These are phyloP conservation scores for Rhodosorus marinus DNA, from an alignment of 23 red algal genomes.

Conservation along the genomic window DNA sequence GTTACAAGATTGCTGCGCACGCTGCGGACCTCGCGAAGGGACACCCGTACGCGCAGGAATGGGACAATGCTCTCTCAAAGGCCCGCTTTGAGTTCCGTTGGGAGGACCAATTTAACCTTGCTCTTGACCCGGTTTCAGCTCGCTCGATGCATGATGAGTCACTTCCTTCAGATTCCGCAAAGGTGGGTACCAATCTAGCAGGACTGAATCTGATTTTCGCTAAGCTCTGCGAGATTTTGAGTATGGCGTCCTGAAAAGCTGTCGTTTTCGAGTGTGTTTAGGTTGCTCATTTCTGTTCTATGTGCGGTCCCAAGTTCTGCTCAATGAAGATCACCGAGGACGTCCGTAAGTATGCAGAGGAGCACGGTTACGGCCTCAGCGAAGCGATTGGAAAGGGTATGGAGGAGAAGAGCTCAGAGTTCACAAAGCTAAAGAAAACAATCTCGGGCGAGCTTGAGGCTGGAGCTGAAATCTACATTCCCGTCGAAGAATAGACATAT, in stretches of 20 bases:
- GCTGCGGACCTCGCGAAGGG: conserved; percentile 89
- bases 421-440: conserved; percentile 18
- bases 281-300: conserved; percentile 92
- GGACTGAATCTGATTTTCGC: too few species aligned
- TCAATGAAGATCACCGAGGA: conserved; percentile 98
- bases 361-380: conserved; percentile 68
- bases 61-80: conserved; percentile 84
- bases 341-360: conserved; percentile 62
- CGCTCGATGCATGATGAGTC: conserved; percentile 79
- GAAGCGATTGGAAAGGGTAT: conserved; percentile 54
- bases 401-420: conserved; percentile 59
- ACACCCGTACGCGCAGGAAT: conserved; percentile 68
- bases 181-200: too few species aligned
- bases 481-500: conserved; percentile 7
- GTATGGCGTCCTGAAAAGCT: too few species aligned
- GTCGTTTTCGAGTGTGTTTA: too few species aligned
- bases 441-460: conserved; percentile 13
- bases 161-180: conserved; percentile 72
- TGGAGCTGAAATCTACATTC: conserved; percentile 63
- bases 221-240: too few species aligned
- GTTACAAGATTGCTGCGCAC: conserved; percentile 97
- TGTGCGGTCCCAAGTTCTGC: conserved; percentile 97
- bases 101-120: conserved; percentile 91
- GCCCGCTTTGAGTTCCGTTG: conserved; percentile 97
- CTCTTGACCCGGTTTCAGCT: conserved; percentile 72